Evolutionary conservation across 257 asterid genomes (phyloP).

Genomic region (Solanum rostratum): DNA sequence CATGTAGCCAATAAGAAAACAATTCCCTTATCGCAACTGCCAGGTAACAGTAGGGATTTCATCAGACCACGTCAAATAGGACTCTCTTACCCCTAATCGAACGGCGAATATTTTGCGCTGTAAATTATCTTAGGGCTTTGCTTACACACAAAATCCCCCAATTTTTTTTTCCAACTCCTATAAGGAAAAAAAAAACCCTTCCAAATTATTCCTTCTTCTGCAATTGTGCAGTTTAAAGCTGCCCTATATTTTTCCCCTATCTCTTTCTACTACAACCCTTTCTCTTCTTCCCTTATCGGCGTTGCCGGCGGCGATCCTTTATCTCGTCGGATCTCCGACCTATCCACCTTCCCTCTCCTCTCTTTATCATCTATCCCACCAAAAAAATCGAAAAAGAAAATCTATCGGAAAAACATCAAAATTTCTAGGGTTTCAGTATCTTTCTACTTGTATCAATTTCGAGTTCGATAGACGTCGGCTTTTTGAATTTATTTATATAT

Average conservation of each 20-base stretch:
- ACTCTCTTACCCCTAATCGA: conserved; percentile 11
- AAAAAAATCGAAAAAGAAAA: conserved; percentile 20
- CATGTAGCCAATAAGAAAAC: not conserved
- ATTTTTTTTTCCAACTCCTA: not conserved
- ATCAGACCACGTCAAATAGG: conserved; percentile 13
- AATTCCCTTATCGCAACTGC: not conserved
- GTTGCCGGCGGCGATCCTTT: conserved; percentile 29
- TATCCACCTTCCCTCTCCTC: conserved; percentile 45
- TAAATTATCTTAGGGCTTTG: conserved; percentile 23
- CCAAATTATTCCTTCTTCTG: not conserved
- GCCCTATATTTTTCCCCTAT: not conserved
- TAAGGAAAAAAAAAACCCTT: not conserved
- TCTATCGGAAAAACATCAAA: conserved; percentile 14
- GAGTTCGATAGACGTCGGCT: not conserved
- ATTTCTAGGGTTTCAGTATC: conserved; percentile 15
- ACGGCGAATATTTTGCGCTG: conserved; percentile 18
- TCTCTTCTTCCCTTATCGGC: conserved; percentile 5
- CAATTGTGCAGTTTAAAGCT: conserved; percentile 5
- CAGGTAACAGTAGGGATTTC: not conserved
- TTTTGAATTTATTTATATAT: not conserved
- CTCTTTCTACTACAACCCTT: not conserved
- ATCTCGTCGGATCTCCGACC: conserved; percentile 33
- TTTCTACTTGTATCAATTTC: conserved; percentile 3
- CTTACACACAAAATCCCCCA: conserved; percentile 12
- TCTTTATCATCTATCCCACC: conserved; percentile 2